These are phyloP conservation scores for Colletotrichum plurivorum DNA, from an alignment of 2,329 filamentous ascomycete genomes.

Conservation along the genomic window DNA sequence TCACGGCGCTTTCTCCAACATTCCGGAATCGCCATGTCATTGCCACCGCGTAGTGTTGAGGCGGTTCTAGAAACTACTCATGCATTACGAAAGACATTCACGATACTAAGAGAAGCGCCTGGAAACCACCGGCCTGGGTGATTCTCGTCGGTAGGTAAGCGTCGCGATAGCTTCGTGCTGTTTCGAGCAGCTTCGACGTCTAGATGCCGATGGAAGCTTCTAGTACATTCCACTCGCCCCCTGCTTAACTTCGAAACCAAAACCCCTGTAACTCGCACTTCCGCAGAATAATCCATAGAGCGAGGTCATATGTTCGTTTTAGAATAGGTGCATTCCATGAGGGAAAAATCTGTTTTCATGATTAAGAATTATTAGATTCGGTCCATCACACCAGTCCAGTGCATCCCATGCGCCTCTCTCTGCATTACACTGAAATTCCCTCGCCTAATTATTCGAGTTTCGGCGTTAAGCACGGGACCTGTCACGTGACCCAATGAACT, in stretches of 20 bases:
- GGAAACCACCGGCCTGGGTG: neutral
- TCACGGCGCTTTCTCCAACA: conserved; percentile 42
- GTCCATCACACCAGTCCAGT: neutral
- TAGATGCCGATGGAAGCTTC: conserved; percentile 45
- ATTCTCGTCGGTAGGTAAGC: conserved; percentile 1
- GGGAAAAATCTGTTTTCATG: no score
- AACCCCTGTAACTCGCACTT: no score
- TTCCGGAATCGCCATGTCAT: conserved; percentile 45
- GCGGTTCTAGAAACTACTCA: conserved; percentile 37
- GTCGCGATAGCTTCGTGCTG: conserved; percentile 30
- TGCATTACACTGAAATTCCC: neutral
- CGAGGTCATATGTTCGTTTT: no score
- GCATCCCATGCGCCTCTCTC: neutral
- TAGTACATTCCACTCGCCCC: conserved; percentile 45
- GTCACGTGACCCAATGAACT: no score
- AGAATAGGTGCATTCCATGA: no score
- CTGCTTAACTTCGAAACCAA: no score
- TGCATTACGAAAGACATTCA: conserved; percentile 10
- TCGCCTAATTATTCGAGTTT: conserved; percentile 25
- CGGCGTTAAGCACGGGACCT: neutral
- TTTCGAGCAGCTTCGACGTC: conserved; percentile 41
- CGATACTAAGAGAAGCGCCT: neutral
- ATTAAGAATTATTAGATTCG: no score
- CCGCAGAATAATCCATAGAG: no score
- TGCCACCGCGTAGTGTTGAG: conserved; percentile 4